These are phyloP conservation scores for Penicillium pulvis DNA, from an alignment of 495 filamentous ascomycete species.

Conservation along the genomic window DNA sequence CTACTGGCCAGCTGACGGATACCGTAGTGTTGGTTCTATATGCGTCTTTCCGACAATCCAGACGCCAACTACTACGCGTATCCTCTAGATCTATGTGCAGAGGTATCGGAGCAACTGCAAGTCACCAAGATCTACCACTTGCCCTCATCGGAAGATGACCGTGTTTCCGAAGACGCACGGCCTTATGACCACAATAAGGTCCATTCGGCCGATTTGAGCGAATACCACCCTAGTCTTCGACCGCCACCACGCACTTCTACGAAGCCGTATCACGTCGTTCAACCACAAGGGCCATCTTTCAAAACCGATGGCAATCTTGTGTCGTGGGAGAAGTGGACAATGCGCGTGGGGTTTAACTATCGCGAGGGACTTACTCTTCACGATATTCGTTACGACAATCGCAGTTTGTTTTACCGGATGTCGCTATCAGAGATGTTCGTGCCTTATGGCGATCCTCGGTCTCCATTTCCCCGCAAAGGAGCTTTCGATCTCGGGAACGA, in stretches of 20 bases:
- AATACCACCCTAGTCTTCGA: constrained; percentile 65
- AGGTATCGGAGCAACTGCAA: constrained; percentile 61
- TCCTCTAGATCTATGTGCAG: constrained; percentile 68
- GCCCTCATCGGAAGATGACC: constrained; percentile 36
- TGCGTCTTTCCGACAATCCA: constrained; percentile 27
- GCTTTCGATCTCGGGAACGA: constrained; percentile 73
- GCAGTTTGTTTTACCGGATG: constrained; percentile 69
- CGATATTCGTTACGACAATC: constrained; percentile 66
- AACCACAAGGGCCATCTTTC: constrained; percentile 80
- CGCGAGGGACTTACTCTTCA: constrained; percentile 65
- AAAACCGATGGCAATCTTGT: constrained; percentile 41
- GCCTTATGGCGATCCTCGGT: constrained; percentile 62
- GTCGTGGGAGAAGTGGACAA: constrained; percentile 67
- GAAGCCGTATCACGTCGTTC: constrained; percentile 74
- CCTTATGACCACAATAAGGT: constrained; percentile 36
- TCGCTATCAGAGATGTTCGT: constrained; percentile 78
- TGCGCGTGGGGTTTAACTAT: constrained; percentile 65
- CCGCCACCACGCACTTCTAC: constrained; percentile 55
- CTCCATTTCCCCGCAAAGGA: constrained; percentile 64
- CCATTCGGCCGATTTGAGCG: constrained; percentile 54
- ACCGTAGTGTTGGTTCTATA: constrained; percentile 38
- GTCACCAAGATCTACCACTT: constrained; percentile 52
- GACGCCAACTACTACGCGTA: constrained; percentile 74
- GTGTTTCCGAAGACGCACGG: constrained; percentile 14
- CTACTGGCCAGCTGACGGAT: not conserved